Evolutionary conservation across 139 green algal genomes (phyloP).

Genomic region (Chlamydomonas incerta): DNA sequence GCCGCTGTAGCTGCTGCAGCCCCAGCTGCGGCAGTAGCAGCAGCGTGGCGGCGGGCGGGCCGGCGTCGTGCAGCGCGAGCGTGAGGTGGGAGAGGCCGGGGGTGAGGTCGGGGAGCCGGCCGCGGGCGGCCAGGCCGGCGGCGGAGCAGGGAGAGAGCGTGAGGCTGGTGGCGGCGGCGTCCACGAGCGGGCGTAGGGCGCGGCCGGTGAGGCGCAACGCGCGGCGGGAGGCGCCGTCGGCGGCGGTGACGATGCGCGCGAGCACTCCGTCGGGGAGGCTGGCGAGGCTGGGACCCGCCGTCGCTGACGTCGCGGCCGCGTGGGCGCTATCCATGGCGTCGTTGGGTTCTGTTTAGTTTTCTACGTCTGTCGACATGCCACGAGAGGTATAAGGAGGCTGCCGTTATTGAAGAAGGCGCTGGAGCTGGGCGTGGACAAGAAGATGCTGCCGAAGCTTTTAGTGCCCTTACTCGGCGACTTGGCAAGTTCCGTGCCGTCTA

Average conservation of each 20-base stretch:
- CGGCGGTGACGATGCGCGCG: not conserved
- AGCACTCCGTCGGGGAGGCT: slow-evolving; percentile 15
- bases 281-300: not conserved
- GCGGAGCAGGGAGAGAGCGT: slow-evolving; percentile 1
- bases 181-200: not conserved
- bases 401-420: no score
- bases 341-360: not conserved
- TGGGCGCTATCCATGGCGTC: not conserved
- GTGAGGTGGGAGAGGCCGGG: not conserved
- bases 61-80: not conserved
- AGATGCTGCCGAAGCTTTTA: no score
- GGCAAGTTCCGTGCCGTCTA: no score
- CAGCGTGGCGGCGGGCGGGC: not conserved
- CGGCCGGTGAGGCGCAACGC: slow-evolving; percentile 5
- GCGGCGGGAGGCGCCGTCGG: not conserved
- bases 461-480: no score
- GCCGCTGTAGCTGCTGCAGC: not conserved
- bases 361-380: no score
- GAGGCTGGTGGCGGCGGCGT: not conserved
- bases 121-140: not conserved
- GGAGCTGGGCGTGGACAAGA: no score
- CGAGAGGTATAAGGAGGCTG: no score
- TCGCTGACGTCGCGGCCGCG: not conserved
- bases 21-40: not conserved
- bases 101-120: not conserved